A percentile compares a stretch with the other conserved stretches of the same genome.
Conservation (phyloP, 2,329 filamentous ascomycete genomes). For the Hymenoscyphus infarciens region DNA sequence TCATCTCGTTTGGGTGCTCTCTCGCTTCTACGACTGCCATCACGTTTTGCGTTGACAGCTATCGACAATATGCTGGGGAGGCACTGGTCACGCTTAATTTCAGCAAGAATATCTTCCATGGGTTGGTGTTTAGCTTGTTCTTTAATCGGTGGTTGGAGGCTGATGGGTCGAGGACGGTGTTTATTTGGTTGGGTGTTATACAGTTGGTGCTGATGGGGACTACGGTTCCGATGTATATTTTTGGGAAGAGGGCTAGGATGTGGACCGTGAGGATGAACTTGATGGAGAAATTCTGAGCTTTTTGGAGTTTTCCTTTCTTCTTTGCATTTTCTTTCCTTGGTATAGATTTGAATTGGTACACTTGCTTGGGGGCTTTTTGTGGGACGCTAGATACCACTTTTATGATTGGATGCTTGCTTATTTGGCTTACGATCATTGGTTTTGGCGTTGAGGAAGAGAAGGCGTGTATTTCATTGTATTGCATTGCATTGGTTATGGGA, state of each 20-base stretch:
- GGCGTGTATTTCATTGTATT: too few species aligned
- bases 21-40: slow-evolving; percentile 88
- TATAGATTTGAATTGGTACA: too few species aligned
- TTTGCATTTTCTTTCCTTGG: too few species aligned
- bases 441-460: too few species aligned
- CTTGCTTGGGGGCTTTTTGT: too few species aligned
- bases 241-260: slow-evolving; percentile 85
- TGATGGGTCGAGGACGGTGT: slow-evolving; percentile 75
- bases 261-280: slow-evolving; percentile 86
- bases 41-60: slow-evolving; percentile 91
- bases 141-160: slow-evolving; percentile 77
- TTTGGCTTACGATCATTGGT: too few species aligned
- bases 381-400: too few species aligned
- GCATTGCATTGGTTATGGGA: too few species aligned
- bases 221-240: slow-evolving; percentile 91
- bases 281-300: slow-evolving; percentile 14
- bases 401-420: too few species aligned
- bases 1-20: slow-evolving; percentile 89
- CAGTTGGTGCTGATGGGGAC: slow-evolving; percentile 71
- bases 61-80: slow-evolving; percentile 89
- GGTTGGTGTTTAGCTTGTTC: slow-evolving; percentile 83
- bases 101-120: slow-evolving; percentile 89
- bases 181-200: slow-evolving; percentile 78
- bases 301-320: too few species aligned
- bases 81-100: slow-evolving; percentile 93